Conservation (phyloP, 108 stramenopile genomes). For the Cyclotella cryptica region DNA sequence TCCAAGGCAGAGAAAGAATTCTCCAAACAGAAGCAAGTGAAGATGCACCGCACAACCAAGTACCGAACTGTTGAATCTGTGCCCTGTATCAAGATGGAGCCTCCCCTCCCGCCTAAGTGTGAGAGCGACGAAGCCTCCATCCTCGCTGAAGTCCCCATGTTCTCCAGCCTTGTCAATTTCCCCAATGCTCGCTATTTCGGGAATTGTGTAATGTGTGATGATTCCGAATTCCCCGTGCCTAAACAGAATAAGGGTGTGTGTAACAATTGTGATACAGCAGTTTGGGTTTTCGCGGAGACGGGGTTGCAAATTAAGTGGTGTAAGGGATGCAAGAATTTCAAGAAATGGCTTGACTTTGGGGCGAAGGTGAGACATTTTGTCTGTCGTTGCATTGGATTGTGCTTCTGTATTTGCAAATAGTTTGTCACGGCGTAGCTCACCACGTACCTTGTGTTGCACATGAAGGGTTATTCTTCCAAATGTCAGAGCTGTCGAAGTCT, state of each 20-base stretch:
- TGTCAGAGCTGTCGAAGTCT: conserved; percentile 46
- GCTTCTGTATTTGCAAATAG: background rate
- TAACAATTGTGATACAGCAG: conserved; percentile 46
- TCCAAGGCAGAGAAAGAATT: conserved; percentile 31
- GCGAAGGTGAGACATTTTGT: conserved; percentile 44
- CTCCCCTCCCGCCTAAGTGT: conserved; percentile 39
- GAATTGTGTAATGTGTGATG: conserved; percentile 56
- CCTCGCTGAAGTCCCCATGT: conserved; percentile 29
- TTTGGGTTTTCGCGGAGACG: conserved; percentile 39
- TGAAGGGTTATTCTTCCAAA: conserved; percentile 51
- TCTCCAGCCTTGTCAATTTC: conserved; percentile 46
- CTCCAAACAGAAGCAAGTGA: conserved; percentile 37
- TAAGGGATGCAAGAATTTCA: conserved; percentile 59
- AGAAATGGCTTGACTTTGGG: conserved; percentile 54
- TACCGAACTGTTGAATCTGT: conserved; percentile 12
- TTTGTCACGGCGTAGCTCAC: background rate
- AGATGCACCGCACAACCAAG: conserved; percentile 11
- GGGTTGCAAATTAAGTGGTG: conserved; percentile 58
- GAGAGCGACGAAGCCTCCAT: conserved; percentile 28
- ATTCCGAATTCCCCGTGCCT: conserved; percentile 39
- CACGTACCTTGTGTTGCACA: background rate
- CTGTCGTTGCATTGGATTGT: background rate
- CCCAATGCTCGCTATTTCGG: conserved; percentile 46
- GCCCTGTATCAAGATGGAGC: conserved; percentile 46
- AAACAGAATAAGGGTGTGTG: conserved; percentile 58